Conservation (phyloP, 2,329 filamentous ascomycete species). For the Ophiocordyceps robertsii region DNA sequence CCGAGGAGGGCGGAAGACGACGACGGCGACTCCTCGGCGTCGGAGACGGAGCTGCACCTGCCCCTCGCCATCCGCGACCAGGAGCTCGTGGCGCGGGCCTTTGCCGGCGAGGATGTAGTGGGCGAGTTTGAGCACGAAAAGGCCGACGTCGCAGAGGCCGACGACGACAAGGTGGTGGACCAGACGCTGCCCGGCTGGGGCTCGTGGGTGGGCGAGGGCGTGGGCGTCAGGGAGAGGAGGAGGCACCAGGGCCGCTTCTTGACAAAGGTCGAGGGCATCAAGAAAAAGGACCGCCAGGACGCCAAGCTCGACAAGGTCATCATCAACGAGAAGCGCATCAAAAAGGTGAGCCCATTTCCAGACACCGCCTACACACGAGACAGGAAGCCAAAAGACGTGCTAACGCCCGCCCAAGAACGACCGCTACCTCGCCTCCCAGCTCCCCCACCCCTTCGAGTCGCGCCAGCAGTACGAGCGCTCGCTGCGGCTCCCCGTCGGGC, state of each 20-base stretch:
- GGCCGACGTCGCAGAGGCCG: conserved; percentile 52
- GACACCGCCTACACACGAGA: background rate
- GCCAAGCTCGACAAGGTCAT: conserved; percentile 74
- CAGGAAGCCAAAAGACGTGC: background rate
- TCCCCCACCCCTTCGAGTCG: conserved; percentile 86
- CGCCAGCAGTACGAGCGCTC: conserved; percentile 82
- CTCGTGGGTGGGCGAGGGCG: conserved; percentile 73
- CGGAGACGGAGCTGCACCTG: conserved; percentile 35
- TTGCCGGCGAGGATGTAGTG: conserved; percentile 78
- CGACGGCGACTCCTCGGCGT: conserved; percentile 21
- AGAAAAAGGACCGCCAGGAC: conserved; percentile 67
- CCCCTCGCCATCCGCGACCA: conserved; percentile 46
- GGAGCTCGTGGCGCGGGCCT: conserved; percentile 66
- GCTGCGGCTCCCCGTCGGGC: conserved; percentile 73
- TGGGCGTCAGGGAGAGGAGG: conserved; percentile 57
- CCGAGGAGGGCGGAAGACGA: conserved; percentile 7
- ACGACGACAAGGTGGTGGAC: conserved; percentile 72
- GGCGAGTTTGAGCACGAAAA: conserved; percentile 76
- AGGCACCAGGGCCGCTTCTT: conserved; percentile 49
- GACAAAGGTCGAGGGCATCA: conserved; percentile 58
- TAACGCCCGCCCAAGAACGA: conserved; percentile 44
- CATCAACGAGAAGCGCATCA: conserved; percentile 78
- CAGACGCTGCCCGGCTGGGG: conserved; percentile 92
- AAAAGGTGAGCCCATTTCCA: conserved; percentile 78
- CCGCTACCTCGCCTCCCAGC: conserved; percentile 69